Evolutionary conservation across 768 basidiomycete species (phyloP).

Genomic region (Podaxis sp.): DNA sequence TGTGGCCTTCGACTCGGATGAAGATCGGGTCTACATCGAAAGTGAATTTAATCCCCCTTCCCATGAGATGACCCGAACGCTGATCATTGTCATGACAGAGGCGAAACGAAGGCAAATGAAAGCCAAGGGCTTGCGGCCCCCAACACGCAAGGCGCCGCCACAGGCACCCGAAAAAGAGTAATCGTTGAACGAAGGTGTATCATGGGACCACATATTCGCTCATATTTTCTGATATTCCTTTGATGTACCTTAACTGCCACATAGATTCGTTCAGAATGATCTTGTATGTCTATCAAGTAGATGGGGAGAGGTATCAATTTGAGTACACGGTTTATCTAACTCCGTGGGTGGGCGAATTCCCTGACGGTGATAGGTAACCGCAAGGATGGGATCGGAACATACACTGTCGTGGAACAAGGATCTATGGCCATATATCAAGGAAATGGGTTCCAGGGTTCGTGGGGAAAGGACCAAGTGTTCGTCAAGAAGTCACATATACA

Average conservation of each 20-base stretch:
- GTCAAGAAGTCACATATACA: background rate
- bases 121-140: constrained; percentile 68
- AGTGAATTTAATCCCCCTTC: constrained; percentile 48
- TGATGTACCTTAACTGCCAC: background rate
- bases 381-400: background rate
- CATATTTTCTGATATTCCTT: background rate
- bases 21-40: constrained; percentile 75
- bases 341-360: background rate
- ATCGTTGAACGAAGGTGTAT: constrained; percentile 1
- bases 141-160: constrained; percentile 41
- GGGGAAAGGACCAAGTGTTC: background rate
- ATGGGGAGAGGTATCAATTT: background rate
- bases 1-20: constrained; percentile 65
- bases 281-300: background rate
- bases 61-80: constrained; percentile 52
- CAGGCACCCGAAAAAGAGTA: constrained; percentile 27
- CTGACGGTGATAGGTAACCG: background rate
- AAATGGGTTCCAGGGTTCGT: background rate
- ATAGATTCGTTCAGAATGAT: background rate
- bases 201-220: background rate
- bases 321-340: background rate
- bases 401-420: background rate
- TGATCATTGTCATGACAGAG: constrained; percentile 40
- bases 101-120: constrained; percentile 75
- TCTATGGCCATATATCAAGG: background rate